These are phyloP conservation scores for Pezicula neosporulosa DNA, from an alignment of 2,329 filamentous ascomycete genomes.

Conservation along the genomic window DNA sequence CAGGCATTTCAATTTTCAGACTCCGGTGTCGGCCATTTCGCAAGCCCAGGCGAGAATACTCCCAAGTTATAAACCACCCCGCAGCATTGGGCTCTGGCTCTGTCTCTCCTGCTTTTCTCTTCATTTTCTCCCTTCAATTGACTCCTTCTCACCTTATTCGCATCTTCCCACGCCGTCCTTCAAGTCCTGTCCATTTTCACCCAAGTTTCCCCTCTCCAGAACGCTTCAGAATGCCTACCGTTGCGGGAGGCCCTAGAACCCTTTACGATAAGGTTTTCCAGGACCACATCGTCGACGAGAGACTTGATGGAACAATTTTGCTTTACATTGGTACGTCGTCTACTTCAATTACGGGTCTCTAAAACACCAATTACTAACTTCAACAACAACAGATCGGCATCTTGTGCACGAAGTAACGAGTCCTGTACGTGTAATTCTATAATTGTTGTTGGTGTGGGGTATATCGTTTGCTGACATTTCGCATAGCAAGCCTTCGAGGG, in stretches of 20 bases:
- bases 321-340: conserved; percentile 79
- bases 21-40: neutral
- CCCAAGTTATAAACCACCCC: no score
- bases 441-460: conserved; percentile 1
- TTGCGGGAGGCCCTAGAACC: conserved; percentile 70
- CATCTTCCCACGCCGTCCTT: no score
- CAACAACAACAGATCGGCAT: conserved; percentile 67
- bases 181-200: no score
- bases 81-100: no score
- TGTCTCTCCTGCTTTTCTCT: no score
- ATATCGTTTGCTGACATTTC: conserved; percentile 16
- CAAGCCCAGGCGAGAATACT: neutral
- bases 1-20: no score
- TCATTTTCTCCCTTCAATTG: no score
- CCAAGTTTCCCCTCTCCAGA: no score
- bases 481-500: conserved; percentile 92
- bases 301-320: conserved; percentile 86
- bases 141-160: no score
- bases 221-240: conserved; percentile 66
- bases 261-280: conserved; percentile 98
- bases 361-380: conserved; percentile 9
- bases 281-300: conserved; percentile 92
- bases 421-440: conserved; percentile 56
- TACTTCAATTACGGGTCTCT: neutral
- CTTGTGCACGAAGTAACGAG: conserved; percentile 98